Evolutionary conservation across 495 filamentous ascomycete species (phyloP).

Genomic region (Penicillium salamii): DNA sequence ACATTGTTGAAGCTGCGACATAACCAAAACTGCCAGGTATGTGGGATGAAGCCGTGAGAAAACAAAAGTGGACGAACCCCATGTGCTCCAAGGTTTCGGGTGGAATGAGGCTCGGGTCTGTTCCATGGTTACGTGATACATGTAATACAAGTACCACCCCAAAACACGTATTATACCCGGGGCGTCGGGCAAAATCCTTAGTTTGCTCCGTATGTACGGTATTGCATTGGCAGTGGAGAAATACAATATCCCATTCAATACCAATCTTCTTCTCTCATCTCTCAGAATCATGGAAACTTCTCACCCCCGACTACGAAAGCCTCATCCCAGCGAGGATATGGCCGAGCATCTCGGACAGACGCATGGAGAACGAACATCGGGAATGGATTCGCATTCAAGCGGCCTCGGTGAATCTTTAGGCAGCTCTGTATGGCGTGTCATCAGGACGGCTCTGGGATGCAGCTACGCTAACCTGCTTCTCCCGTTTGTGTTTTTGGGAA

Average conservation of each 20-base stretch:
- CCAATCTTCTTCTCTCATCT: background rate
- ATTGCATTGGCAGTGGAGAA: background rate
- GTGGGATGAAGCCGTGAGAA: background rate
- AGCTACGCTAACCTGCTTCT: conserved; percentile 14
- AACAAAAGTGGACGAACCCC: background rate
- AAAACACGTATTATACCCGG: conserved; percentile 1
- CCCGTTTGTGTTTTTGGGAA: conserved; percentile 21
- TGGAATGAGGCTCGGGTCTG: background rate
- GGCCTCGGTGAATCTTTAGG: background rate
- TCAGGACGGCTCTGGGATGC: conserved; percentile 6
- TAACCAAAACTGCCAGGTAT: too few relatives aligned
- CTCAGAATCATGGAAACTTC: background rate
- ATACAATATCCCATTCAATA: background rate
- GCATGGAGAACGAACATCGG: background rate
- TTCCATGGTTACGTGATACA: background rate
- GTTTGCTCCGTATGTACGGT: background rate
- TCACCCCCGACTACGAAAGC: conserved; percentile 5
- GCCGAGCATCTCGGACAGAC: background rate
- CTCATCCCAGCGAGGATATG: background rate
- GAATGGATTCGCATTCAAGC: background rate
- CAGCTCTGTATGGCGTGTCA: background rate
- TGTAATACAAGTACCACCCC: background rate
- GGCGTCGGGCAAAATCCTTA: background rate
- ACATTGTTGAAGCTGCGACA: background rate
- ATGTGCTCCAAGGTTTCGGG: background rate